Base-by-base conservation (phyloP, 148 eudicot species). In the Linanthus parryae region DNA sequence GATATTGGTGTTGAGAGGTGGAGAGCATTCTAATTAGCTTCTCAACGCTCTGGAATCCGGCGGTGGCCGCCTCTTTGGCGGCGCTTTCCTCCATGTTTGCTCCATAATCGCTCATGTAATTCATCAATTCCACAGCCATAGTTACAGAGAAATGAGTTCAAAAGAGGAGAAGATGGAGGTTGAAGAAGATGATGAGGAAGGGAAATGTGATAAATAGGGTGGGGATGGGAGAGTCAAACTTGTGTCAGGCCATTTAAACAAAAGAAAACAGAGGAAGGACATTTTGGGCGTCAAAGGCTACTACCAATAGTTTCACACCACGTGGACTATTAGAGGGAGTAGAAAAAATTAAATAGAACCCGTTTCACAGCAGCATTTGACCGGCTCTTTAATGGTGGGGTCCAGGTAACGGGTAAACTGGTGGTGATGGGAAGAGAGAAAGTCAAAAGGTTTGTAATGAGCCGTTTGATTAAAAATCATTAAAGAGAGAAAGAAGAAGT, bases 1-100 rank as follows among this genome's bases (percentile, higher is more conserved):
- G 2, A 70, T 35, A 29, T 55, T 40, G 48, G 7, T 74, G 72
- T 7, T 43, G 85, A 4, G 97, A n/a, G n/a, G n/a, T n/a, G n/a
- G n/a, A 80, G 8, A 90, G 76, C 5, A 83, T 45, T 8, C 77
- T 59, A 38, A 90, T 81, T 36, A 90, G 85, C 22, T 80, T 75
- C 62, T 82, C 85, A 14, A 90, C 88, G 78, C 97, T 90, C 20
- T 85, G 88, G 6, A 82, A 67, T 0, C 97, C 97, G 21, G 91
- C 97, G 14, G 62, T 59, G 0, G 95, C 68, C 1, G 97, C 97
- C 57, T 90, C 97, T 37, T 74, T 59, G 0, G 80, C 95, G 10
- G 91, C 91, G 40, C 25, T 65, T 9, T 80, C 88, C 8, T 90
- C 97, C 57, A 66, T 63, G 5, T 62, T 58, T 0, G 80, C 41